Conservation (phyloP, 257 asterid genomes). For the Pogostemon cablin region DNA sequence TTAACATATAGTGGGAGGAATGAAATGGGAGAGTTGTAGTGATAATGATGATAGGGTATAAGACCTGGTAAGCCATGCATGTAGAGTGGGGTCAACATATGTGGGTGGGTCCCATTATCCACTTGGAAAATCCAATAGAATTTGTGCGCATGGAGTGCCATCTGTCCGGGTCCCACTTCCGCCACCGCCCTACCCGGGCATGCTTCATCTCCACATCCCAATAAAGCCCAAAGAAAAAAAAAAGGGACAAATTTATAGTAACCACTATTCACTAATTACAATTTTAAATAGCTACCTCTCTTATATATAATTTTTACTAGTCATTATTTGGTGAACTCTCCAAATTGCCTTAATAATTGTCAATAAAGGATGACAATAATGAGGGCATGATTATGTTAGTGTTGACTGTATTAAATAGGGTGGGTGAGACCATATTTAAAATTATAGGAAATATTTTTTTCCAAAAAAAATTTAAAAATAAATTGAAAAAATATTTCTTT, state of each 20-base stretch:
- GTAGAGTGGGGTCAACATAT: background rate
- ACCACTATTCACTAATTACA: background rate
- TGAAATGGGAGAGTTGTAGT: background rate
- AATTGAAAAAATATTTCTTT: too few relatives aligned
- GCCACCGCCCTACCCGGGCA: conserved; percentile 41
- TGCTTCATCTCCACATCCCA: conserved; percentile 6
- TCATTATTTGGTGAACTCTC: too few relatives aligned
- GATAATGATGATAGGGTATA: conserved; percentile 1
- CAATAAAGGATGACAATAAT: too few relatives aligned
- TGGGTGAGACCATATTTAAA: too few relatives aligned
- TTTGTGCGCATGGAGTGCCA: conserved; percentile 26
- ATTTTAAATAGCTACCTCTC: conserved; percentile 1
- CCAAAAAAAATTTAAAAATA: too few relatives aligned
- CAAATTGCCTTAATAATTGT: too few relatives aligned
- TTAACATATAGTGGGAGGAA: background rate
- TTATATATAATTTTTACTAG: too few relatives aligned
- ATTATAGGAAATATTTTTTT: too few relatives aligned
- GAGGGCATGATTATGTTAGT: too few relatives aligned
- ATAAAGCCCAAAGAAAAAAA: background rate
- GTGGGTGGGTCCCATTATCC: conserved; percentile 32
- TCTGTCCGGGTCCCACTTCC: conserved; percentile 1
- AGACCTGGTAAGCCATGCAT: background rate
- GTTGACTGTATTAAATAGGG: too few relatives aligned
- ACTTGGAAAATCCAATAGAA: conserved; percentile 21
- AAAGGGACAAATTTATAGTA: too few relatives aligned